These are phyloP conservation scores for Ascochyta clinopodiicola DNA, from an alignment of 2,329 filamentous ascomycete genomes.

Conservation along the genomic window DNA sequence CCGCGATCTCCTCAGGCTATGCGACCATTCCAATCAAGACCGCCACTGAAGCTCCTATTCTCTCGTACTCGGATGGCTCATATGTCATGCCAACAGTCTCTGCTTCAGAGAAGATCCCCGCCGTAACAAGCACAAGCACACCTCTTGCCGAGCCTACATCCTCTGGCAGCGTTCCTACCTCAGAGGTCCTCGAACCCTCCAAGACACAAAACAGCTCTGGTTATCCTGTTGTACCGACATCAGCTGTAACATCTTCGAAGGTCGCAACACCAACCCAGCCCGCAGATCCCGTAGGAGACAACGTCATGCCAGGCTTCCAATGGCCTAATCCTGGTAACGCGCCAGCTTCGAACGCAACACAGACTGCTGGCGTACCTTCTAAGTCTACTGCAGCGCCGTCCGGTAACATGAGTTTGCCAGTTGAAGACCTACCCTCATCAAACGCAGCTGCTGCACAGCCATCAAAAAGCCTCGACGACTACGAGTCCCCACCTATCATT, in stretches of 20 bases:
- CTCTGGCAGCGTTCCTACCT: conserved; percentile 3
- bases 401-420: conserved; percentile 2
- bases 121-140: conserved; percentile 9
- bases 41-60: conserved; percentile 4
- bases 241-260: not conserved
- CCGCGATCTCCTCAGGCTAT: conserved; percentile 13
- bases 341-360: conserved; percentile 7
- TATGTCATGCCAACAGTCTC: conserved; percentile 3
- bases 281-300: conserved; percentile 9
- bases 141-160: not conserved
- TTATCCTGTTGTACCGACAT: conserved; percentile 10
- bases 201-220: conserved; percentile 3
- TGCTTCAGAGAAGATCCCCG: not conserved
- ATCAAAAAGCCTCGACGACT: conserved; percentile 3
- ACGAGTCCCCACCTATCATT: not conserved
- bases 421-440: not conserved
- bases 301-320: conserved; percentile 30
- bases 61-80: conserved; percentile 5
- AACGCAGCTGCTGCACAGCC: not conserved
- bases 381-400: conserved; percentile 11
- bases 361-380: conserved; percentile 2
- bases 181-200: conserved; percentile 3
- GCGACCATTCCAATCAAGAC: conserved; percentile 11
- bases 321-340: conserved; percentile 22
- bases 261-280: conserved; percentile 8